These are phyloP conservation scores for Rhizopogon vinicolor DNA, from an alignment of 768 basidiomycete genomes.

Conservation along the genomic window DNA sequence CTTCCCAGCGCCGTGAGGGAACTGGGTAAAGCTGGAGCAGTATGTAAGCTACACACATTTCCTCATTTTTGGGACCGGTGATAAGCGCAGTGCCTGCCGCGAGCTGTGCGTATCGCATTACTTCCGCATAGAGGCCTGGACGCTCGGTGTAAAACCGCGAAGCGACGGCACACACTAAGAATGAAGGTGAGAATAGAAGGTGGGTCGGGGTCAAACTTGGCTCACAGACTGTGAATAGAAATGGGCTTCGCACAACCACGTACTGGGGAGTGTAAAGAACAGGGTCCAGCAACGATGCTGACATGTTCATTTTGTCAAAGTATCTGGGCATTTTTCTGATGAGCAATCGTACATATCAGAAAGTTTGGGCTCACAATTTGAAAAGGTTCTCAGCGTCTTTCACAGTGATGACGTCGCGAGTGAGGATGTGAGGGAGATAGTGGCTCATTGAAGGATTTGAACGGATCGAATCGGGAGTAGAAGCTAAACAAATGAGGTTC, in stretches of 20 bases:
- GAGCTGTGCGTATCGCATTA: slow-evolving; percentile 72
- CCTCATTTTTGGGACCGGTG: slow-evolving; percentile 74
- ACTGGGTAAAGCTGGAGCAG: slow-evolving; percentile 73
- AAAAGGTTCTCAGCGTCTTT: slow-evolving; percentile 70
- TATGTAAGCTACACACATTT: slow-evolving; percentile 82
- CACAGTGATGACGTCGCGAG: slow-evolving; percentile 56
- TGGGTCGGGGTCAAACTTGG: slow-evolving; percentile 14
- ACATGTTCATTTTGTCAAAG: slow-evolving; percentile 76
- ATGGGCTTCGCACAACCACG: slow-evolving; percentile 81
- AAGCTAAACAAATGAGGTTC: slow-evolving; percentile 24
- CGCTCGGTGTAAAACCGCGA: slow-evolving; percentile 76
- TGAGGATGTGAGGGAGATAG: slow-evolving; percentile 61
- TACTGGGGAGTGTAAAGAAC: slow-evolving; percentile 79
- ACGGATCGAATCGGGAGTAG: slow-evolving; percentile 36
- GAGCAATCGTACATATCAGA: not conserved
- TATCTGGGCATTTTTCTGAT: slow-evolving; percentile 39
- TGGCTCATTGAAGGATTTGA: slow-evolving; percentile 36
- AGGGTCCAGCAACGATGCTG: slow-evolving; percentile 75
- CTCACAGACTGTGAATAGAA: slow-evolving; percentile 88
- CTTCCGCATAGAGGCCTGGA: slow-evolving; percentile 61
- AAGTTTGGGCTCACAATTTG: slow-evolving; percentile 45
- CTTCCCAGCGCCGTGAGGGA: slow-evolving; percentile 78
- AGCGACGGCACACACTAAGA: slow-evolving; percentile 78
- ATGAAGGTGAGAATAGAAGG: slow-evolving; percentile 5
- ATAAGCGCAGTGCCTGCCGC: slow-evolving; percentile 77